A percentile compares a stretch with the other conserved stretches of the same genome.
Conservation (phyloP, 2,329 filamentous ascomycete species). For the Polychaeton citri region DNA sequence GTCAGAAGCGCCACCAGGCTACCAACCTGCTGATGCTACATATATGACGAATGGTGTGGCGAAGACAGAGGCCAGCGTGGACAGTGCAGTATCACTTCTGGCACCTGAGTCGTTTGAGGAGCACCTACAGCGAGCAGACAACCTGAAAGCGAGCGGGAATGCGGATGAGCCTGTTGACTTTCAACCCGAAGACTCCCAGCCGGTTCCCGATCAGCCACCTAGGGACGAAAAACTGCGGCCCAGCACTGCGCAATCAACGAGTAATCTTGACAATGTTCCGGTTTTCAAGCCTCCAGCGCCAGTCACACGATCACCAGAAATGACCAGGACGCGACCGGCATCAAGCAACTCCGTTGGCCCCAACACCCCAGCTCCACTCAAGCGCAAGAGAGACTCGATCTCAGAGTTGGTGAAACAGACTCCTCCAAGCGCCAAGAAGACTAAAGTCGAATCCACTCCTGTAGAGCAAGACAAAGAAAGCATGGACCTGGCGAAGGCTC, state of each 20-base stretch:
- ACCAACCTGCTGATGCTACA: constrained; percentile 8
- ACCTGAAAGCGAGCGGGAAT: constrained; percentile 1
- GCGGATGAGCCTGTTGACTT: background rate
- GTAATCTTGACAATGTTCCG: constrained; percentile 7
- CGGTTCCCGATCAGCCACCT: background rate
- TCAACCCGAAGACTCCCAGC: background rate
- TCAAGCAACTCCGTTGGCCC: constrained; percentile 4
- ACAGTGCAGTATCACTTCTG: constrained; percentile 16
- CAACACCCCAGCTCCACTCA: constrained; percentile 3
- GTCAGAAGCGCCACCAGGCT: constrained; percentile 1
- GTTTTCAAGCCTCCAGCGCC: constrained; percentile 17
- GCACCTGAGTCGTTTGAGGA: constrained; percentile 9
- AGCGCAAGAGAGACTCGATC: constrained; percentile 12
- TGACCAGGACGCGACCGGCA: constrained; percentile 10
- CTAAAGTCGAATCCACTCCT: constrained; percentile 1
- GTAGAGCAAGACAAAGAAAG: constrained; percentile 4
- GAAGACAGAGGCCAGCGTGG: constrained; percentile 17
- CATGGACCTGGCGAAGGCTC: constrained; percentile 6
- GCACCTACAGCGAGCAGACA: constrained; percentile 3
- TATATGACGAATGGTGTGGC: constrained; percentile 4
- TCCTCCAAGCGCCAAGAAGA: constrained; percentile 5
- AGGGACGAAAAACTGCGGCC: background rate
- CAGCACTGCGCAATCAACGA: background rate
- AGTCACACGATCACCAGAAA: constrained; percentile 16
- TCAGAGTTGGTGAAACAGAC: constrained; percentile 2